phyloP scores from a whole-genome alignment of 306 rosid genomes.

The Cicer bijugum region DNA sequence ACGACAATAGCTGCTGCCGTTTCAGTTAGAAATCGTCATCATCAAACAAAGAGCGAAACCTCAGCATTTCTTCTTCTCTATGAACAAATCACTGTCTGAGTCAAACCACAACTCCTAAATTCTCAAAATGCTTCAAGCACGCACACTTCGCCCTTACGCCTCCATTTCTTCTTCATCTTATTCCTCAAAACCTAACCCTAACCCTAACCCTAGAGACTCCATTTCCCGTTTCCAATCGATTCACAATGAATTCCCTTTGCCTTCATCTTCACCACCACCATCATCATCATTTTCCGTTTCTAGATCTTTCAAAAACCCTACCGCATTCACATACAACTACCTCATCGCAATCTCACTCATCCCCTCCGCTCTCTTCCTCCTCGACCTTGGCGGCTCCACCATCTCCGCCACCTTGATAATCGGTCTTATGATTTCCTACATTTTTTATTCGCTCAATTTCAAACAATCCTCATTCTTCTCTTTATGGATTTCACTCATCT shows the following conservation, averaged over 20 bases:
- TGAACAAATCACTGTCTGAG: not conserved
- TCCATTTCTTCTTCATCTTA: constrained; percentile 47
- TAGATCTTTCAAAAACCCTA: constrained; percentile 72
- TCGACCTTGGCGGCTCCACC: constrained; percentile 86
- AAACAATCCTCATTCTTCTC: constrained; percentile 82
- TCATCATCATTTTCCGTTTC: constrained; percentile 44
- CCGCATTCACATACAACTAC: constrained; percentile 76
- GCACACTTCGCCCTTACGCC: constrained; percentile 76
- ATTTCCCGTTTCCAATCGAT: not conserved
- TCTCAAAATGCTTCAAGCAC: constrained; percentile 70
- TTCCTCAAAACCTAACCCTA: constrained; percentile 42
- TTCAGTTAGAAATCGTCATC: not conserved
- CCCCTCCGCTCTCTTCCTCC: constrained; percentile 82
- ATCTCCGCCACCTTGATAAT: constrained; percentile 72
- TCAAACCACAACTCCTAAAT: not conserved
- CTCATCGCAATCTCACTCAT: constrained; percentile 74
- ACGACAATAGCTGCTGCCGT: not conserved
- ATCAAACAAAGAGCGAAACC: not conserved
- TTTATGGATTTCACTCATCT: constrained; percentile 72
- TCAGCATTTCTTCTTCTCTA: not conserved
- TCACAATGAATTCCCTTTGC: constrained; percentile 32
- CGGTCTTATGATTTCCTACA: constrained; percentile 90
- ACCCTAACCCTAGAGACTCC: constrained; percentile 43
- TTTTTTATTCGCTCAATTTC: constrained; percentile 77
- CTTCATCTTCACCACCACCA: not conserved